phyloP scores from a whole-genome alignment of 2,329 filamentous ascomycete species.

The Stagonosporopsis tanaceti region DNA sequence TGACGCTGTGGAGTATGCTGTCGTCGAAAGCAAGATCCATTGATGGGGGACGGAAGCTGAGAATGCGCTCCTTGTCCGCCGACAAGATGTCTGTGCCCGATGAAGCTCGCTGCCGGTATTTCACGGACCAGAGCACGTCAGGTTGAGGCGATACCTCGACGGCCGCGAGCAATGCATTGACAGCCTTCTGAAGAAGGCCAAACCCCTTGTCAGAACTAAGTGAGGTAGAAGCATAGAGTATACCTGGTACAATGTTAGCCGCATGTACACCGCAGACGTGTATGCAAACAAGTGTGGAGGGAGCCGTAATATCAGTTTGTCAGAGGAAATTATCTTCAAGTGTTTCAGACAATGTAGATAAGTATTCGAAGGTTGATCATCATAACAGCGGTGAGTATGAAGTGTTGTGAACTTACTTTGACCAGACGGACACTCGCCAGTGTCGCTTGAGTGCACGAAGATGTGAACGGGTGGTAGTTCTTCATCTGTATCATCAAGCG shows the following conservation, averaged over 20 bases:
- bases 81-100: constrained; percentile 30
- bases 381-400: constrained; percentile 62
- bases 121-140: constrained; percentile 60
- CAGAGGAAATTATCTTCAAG: constrained; percentile 88
- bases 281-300: constrained; percentile 12
- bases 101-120: constrained; percentile 58
- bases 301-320: constrained; percentile 77
- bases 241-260: constrained; percentile 58
- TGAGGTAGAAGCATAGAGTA: constrained; percentile 64
- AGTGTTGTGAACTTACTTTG: constrained; percentile 77
- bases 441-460: constrained; percentile 84
- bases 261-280: constrained; percentile 16
- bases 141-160: constrained; percentile 47
- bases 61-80: constrained; percentile 53
- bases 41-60: constrained; percentile 66
- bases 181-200: constrained; percentile 50
- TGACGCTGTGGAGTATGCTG: constrained; percentile 69
- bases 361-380: constrained; percentile 91
- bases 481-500: constrained; percentile 27
- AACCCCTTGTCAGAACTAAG: constrained; percentile 47
- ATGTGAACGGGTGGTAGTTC: constrained; percentile 63
- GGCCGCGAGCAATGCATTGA: constrained; percentile 54
- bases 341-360: constrained; percentile 99
- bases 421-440: constrained; percentile 85
- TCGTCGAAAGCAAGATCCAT: constrained; percentile 80